Evolutionary conservation across 208 protist species (phyloP).

Genomic region (Trypanosoma vivax): DNA sequence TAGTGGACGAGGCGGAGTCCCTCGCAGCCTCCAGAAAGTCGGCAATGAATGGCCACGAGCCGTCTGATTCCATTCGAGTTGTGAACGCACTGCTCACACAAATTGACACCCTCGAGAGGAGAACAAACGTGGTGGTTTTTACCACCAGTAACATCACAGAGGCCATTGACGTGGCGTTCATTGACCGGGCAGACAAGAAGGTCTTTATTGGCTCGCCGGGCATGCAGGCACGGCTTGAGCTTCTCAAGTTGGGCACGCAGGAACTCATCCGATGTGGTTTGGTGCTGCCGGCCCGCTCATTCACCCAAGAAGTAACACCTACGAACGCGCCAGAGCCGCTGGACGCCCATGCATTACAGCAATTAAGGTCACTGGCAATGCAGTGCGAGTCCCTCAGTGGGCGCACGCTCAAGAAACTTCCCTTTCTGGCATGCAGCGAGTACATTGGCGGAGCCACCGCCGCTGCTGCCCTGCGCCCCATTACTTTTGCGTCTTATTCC

Average conservation of each 20-base stretch:
- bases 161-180: slow-evolving; percentile 93
- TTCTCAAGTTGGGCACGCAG: slow-evolving; percentile 64
- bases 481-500: slow-evolving; percentile 17
- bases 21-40: slow-evolving; percentile 88
- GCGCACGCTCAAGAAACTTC: slow-evolving; percentile 86
- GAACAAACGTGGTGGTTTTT: slow-evolving; percentile 90
- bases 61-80: slow-evolving; percentile 92
- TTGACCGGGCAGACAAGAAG: slow-evolving; percentile 95
- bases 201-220: slow-evolving; percentile 89
- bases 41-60: slow-evolving; percentile 88
- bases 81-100: slow-evolving; percentile 96
- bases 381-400: slow-evolving; percentile 81
- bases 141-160: slow-evolving; percentile 94
- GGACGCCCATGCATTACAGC: neutral
- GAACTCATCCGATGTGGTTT: slow-evolving; percentile 73
- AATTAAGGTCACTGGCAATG: slow-evolving; percentile 29
- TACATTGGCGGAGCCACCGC: neutral
- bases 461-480: neutral
- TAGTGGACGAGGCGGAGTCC: slow-evolving; percentile 97
- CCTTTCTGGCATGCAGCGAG: slow-evolving; percentile 79
- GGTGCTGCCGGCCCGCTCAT: slow-evolving; percentile 11
- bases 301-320: neutral
- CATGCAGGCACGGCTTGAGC: slow-evolving; percentile 49
- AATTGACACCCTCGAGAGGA: slow-evolving; percentile 87
- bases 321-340: neutral